These are phyloP conservation scores for Huntiella omanensis DNA, from an alignment of 2,329 filamentous ascomycete genomes.

Conservation along the genomic window DNA sequence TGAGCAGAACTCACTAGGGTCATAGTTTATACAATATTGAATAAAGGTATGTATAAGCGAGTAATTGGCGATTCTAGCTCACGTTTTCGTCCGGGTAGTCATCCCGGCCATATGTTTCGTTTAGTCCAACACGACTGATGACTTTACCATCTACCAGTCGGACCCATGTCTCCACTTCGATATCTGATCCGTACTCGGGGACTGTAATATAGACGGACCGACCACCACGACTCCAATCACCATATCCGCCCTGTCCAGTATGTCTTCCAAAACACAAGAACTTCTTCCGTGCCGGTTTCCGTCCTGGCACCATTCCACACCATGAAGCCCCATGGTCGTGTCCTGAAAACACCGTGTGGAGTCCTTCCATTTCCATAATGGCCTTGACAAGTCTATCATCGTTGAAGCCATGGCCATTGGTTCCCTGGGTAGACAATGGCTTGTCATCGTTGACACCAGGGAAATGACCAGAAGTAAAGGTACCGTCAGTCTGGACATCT, in stretches of 20 bases:
- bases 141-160: conserved; percentile 35
- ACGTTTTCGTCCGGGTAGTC: conserved; percentile 22
- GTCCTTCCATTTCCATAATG: conserved; percentile 25
- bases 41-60: no score
- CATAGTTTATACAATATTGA: no score
- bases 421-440: conserved; percentile 15
- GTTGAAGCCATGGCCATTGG: conserved; percentile 17
- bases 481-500: conserved; percentile 12
- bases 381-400: conserved; percentile 34
- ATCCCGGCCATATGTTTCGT: conserved; percentile 39
- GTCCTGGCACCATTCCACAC: conserved; percentile 16
- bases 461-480: conserved; percentile 19
- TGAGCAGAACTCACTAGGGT: no score
- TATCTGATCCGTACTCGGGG: conserved; percentile 15
- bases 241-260: conserved; percentile 52
- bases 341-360: conserved; percentile 32
- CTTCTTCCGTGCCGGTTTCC: conserved; percentile 12
- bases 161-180: conserved; percentile 39
- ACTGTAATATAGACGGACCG: conserved; percentile 26
- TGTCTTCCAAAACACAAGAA: conserved; percentile 42
- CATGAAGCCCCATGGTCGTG: conserved; percentile 36
- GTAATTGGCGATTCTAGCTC: no score
- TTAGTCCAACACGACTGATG: conserved; percentile 34
- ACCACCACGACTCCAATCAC: conserved; percentile 41
- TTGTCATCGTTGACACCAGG: conserved; percentile 16